These are phyloP conservation scores for Nepenthes gracilis DNA, from an alignment of 148 eudicot genomes.

Conservation along the genomic window DNA sequence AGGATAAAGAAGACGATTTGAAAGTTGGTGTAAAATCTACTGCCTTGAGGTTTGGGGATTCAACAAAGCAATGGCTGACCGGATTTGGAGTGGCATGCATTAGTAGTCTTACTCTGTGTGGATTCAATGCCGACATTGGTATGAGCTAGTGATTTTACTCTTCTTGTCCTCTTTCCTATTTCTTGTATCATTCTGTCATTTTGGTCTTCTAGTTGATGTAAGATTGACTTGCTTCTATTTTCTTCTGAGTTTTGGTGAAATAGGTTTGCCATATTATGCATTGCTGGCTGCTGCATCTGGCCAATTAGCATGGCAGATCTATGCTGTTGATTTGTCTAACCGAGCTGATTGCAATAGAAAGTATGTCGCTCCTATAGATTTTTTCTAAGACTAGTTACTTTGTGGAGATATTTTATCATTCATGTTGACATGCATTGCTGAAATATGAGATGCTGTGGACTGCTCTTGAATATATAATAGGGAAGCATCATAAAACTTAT, in stretches of 20 bases:
- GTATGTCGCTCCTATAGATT: constrained; percentile 24
- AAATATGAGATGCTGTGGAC: too few relatives aligned
- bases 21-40: constrained; percentile 91
- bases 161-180: not conserved
- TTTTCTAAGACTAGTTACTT: not conserved
- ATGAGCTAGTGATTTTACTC: constrained; percentile 2
- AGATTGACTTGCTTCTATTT: not conserved
- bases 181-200: not conserved
- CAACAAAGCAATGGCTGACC: constrained; percentile 62
- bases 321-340: constrained; percentile 61
- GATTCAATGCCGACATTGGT: constrained; percentile 74
- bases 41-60: constrained; percentile 88
- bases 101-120: constrained; percentile 66
- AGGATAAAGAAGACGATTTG: constrained; percentile 92
- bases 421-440: not conserved
- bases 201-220: not conserved
- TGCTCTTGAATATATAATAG: too few relatives aligned
- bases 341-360: constrained; percentile 78
- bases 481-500: too few relatives aligned
- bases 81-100: constrained; percentile 79
- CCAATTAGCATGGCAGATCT: constrained; percentile 84
- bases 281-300: constrained; percentile 58
- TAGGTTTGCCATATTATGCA: constrained; percentile 83
- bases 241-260: constrained; percentile 8
- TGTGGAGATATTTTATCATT: not conserved